phyloP scores from a whole-genome alignment of 2,329 filamentous ascomycete species.

The Monilinia aucupariae region DNA sequence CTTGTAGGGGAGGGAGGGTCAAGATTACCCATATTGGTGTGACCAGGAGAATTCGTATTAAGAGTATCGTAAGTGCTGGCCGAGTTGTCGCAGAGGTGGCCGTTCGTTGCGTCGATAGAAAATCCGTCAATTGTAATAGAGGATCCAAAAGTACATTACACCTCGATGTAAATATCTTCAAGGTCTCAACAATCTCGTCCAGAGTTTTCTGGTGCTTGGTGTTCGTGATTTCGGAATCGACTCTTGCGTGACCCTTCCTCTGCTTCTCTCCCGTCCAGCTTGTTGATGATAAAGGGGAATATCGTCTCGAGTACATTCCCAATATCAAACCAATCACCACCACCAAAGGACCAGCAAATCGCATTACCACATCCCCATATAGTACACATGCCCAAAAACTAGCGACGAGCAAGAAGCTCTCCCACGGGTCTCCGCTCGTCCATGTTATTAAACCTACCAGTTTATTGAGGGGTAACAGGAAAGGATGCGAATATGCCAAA shows the following conservation, averaged over 20 bases:
- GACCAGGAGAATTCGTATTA: slow-evolving; percentile 81
- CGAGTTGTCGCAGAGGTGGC: slow-evolving; percentile 86
- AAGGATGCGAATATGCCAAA: slow-evolving; percentile 92
- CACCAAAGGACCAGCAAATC: slow-evolving; percentile 76
- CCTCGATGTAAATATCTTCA: slow-evolving; percentile 83
- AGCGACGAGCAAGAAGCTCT: slow-evolving; percentile 85
- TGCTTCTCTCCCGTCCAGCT: slow-evolving; percentile 59
- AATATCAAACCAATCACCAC: slow-evolving; percentile 74
- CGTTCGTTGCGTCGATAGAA: slow-evolving; percentile 83
- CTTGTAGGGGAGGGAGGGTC: slow-evolving; percentile 72
- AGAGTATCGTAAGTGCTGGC: slow-evolving; percentile 82
- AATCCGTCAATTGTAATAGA: slow-evolving; percentile 82
- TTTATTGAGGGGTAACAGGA: slow-evolving; percentile 82
- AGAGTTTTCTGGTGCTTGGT: slow-evolving; percentile 86
- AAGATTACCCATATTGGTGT: slow-evolving; percentile 83
- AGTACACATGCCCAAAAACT: slow-evolving; percentile 80
- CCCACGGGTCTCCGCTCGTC: slow-evolving; percentile 91
- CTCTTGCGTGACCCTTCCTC: slow-evolving; percentile 49
- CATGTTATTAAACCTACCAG: slow-evolving; percentile 82
- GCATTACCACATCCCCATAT: slow-evolving; percentile 79
- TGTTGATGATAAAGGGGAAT: slow-evolving; percentile 83
- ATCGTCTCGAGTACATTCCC: slow-evolving; percentile 88
- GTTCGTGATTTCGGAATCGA: slow-evolving; percentile 50
- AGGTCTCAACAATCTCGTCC: slow-evolving; percentile 92
- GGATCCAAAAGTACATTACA: slow-evolving; percentile 92